Base-by-base conservation (phyloP, 1,139 yeast species). In the Pichia sp. region DNA sequence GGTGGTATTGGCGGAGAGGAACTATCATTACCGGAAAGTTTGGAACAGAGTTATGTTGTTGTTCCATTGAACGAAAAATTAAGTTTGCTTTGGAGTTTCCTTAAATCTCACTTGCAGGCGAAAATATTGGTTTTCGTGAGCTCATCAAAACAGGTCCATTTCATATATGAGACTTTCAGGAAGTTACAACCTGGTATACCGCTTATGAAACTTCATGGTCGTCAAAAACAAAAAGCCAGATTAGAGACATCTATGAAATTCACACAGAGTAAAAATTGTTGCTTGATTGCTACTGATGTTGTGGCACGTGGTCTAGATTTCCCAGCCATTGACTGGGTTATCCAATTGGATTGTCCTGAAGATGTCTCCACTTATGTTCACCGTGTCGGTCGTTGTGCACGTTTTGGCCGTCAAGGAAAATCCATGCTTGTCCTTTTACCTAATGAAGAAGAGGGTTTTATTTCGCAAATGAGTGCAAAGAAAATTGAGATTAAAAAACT, bases 241-340 rank as follows among this genome's bases (percentile, higher is more conserved):
- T 79, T 92, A 57, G 99, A 95, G 67, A 88, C 96, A 10, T 85
- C 96, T 1, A 79, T 80, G 59, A 89, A 90, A 70, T 93, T 92
- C 68, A 82, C 95, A 13, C 83, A 86, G 56, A 89, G 97, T 1
- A 90, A 87, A 62, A 83, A 88, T 59, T 93, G 90, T 13, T 92
- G 97, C 73, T 73, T 93, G 49, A 87, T 93, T 69, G 96, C 98
- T 2, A 93, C 99, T 0, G 99, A 93, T 73, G 89, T 93, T 54
- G 98, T 92, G 32, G 98, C 99, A 1, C 79, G 99, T 69, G 99
- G 99, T 13, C 80, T 93, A 54, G 99, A 93, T 72, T 92, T 95
- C 73, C 99, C 99, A 0, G 87, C 96, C 1, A 90, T 93, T 54
- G 97, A 93, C 66, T 93, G 99, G 99, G 97, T 93, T 23, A 76